These are phyloP conservation scores for Cystobasidiaceae sp. DNA, from an alignment of 1,284 basidiomycete species.

Conservation along the genomic window DNA sequence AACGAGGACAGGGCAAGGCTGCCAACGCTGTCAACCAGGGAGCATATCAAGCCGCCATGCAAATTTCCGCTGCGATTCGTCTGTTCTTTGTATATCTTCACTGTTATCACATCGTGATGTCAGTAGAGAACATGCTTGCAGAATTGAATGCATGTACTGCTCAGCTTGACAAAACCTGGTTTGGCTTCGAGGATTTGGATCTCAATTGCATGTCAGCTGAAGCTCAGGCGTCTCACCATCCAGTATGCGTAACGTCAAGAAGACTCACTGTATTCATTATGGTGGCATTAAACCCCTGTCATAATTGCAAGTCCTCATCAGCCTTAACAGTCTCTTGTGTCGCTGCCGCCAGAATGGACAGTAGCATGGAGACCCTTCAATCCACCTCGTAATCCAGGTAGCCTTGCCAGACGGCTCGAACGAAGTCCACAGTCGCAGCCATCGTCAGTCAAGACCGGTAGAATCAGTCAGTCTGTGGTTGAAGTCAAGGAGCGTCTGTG, in stretches of 20 bases:
- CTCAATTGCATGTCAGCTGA: background rate
- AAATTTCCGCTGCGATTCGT: slow-evolving; percentile 46
- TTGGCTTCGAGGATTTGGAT: slow-evolving; percentile 10
- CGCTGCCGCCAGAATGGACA: no score
- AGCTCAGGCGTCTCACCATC: background rate
- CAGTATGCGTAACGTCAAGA: background rate
- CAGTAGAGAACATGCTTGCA: background rate
- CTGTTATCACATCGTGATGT: slow-evolving; percentile 46
- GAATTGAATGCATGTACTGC: background rate
- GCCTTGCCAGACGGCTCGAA: slow-evolving; percentile 34
- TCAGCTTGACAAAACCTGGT: slow-evolving; percentile 11
- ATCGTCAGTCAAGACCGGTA: background rate
- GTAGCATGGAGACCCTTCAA: no score
- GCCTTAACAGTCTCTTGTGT: background rate
- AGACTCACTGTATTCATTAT: slow-evolving; percentile 12
- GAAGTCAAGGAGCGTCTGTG: no score
- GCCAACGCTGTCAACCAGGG: slow-evolving; percentile 77
- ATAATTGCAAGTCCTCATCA: slow-evolving; percentile 2
- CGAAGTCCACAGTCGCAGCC: slow-evolving; percentile 32
- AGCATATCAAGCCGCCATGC: slow-evolving; percentile 77
- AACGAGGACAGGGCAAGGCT: slow-evolving; percentile 74
- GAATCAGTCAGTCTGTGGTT: no score
- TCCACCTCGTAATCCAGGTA: slow-evolving; percentile 33
- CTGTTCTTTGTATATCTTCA: slow-evolving; percentile 22
- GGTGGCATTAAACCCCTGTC: slow-evolving; percentile 12